phyloP scores from a whole-genome alignment of 805 yeast species.

The Zygosaccharomyces bailii region DNA sequence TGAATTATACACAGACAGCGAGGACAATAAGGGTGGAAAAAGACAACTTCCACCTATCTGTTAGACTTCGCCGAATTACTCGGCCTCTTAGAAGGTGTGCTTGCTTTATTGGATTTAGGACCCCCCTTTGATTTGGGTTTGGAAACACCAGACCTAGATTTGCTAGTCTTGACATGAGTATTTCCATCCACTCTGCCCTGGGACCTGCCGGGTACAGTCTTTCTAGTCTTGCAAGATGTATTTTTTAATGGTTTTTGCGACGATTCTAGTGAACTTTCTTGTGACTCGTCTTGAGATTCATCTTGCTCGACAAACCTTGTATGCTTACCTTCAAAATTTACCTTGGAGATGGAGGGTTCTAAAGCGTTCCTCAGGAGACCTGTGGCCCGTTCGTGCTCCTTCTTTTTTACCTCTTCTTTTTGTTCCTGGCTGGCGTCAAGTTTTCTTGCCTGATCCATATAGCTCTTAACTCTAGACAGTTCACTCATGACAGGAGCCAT shows the following conservation, averaged over 20 bases:
- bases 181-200: constrained; percentile 1
- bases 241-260: constrained; percentile 5
- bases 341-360: constrained; percentile 53
- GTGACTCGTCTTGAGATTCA: constrained; percentile 12
- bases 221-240: background rate
- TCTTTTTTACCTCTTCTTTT: constrained; percentile 34
- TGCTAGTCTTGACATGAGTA: background rate
- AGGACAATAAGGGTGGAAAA: background rate
- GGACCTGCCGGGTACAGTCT: constrained; percentile 5
- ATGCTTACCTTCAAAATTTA: constrained; percentile 53
- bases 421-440: constrained; percentile 22
- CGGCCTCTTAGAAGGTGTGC: background rate
- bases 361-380: constrained; percentile 46
- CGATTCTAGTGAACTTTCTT: background rate
- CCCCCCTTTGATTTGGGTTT: background rate
- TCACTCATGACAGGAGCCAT: constrained; percentile 57
- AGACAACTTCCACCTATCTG: background rate
- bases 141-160: background rate
- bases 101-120: background rate
- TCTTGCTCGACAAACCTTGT: constrained; percentile 42
- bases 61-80: background rate
- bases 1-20: constrained; percentile 1
- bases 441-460: constrained; percentile 52
- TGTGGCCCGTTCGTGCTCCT: constrained; percentile 40
- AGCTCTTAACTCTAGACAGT: constrained; percentile 60